phyloP scores from a whole-genome alignment of 495 filamentous ascomycete species.

The Penicillium pulvis region DNA sequence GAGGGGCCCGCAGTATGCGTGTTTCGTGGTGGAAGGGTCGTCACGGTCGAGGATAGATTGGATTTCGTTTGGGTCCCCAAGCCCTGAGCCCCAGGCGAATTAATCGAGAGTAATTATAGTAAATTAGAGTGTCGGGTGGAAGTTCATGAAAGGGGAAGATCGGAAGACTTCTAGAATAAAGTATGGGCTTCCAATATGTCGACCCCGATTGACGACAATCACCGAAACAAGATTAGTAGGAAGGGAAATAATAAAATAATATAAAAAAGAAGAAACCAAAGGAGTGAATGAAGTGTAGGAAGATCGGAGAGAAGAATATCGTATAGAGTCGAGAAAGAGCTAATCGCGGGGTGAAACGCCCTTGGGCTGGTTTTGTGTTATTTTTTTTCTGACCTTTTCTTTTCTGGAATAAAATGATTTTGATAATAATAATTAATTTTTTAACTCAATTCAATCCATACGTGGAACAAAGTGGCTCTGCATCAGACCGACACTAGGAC shows the following conservation, averaged over 20 bases:
- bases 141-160: neutral
- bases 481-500: slow-evolving; percentile 33
- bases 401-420: slow-evolving; percentile 16
- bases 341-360: slow-evolving; percentile 46
- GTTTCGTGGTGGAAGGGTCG: slow-evolving; percentile 22
- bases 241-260: slow-evolving; percentile 7
- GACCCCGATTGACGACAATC: neutral
- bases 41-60: slow-evolving; percentile 35
- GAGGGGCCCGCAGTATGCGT: slow-evolving; percentile 8
- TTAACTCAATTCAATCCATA: slow-evolving; percentile 24
- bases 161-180: neutral
- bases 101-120: slow-evolving; percentile 34
- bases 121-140: slow-evolving; percentile 22
- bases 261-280: slow-evolving; percentile 31
- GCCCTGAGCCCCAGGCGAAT: slow-evolving; percentile 16
- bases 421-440: slow-evolving; percentile 20
- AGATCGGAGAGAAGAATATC: slow-evolving; percentile 18
- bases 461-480: slow-evolving; percentile 36
- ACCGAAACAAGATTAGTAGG: slow-evolving; percentile 1
- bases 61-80: slow-evolving; percentile 10
- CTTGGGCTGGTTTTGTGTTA: slow-evolving; percentile 25
- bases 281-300: slow-evolving; percentile 31
- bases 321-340: slow-evolving; percentile 34
- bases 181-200: neutral
- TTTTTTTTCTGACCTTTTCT: slow-evolving; percentile 20